Evolutionary conservation across 306 rosid species (phyloP), one percentile per base, ranked within the genome.

Genomic region (Calophaca sinica): DNA sequence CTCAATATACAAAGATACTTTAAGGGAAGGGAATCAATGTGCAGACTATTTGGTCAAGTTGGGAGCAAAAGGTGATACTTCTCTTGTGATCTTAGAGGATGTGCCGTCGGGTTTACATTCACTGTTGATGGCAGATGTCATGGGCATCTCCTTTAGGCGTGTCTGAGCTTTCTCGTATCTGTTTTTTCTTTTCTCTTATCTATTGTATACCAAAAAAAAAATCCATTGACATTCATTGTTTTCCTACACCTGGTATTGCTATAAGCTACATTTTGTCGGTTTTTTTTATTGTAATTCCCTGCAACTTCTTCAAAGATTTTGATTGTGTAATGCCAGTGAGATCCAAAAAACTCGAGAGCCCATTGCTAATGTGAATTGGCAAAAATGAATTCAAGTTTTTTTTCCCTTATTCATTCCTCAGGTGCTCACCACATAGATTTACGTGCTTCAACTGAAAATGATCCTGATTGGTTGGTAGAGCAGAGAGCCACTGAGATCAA

Each of bases 391-490:
- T 36, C 3, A 29, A 62, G 3, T 13, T 63, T 63, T 71, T 65
- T 76, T 59, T 54, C 60, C 59, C 5, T 41, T 45, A 31, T 20
- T 72, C 50, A 15, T 62, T 71, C 31, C 13, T 60, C 81, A 90
- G 96, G 98, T 63, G 96, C 96, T 0, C 96, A 89, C 83, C 96
- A 89, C 83, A 48, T 88, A 71, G 98, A 93, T 82, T 85, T 90
- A 74, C 98, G 96, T 6, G 85, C 89, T 72, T 79, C 98, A 2
- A 86, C 87, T 0, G 36, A 70, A n/a, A 78, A 82, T 28, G 98
- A 90, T 85, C 98, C 96, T 59, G 72, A 69, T 79, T 93, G 98
- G 98, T 83, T 93, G 79, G 67, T 78, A 11, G 87, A 93, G 75
- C 96, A 80, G 84, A 87, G 98, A 75, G 84, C 44, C 53, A 82